A percentile compares a stretch with the other conserved stretches of the same genome.
Evolutionary conservation across 2,329 filamentous ascomycete genomes (phyloP).

Genomic region (Clathrospora elynae): DNA sequence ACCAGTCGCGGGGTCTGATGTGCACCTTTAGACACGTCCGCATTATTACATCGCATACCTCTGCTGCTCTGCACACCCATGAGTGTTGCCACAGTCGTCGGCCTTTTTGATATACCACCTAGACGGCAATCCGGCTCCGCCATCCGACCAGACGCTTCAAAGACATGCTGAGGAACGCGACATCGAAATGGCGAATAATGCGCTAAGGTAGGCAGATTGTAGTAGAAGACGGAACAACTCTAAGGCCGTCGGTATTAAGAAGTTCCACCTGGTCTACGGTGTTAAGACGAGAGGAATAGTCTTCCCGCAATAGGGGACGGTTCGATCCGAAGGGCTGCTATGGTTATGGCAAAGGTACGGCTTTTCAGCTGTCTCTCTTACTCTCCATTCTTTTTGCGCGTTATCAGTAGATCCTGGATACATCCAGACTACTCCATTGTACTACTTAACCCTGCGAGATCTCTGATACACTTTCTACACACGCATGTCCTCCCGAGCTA

Average conservation of each 20-base stretch:
- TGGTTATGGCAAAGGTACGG: too few relatives aligned
- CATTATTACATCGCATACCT: not conserved
- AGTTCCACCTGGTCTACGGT: conserved; percentile 46
- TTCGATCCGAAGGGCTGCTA: too few relatives aligned
- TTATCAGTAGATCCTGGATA: too few relatives aligned
- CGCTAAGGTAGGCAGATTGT: conserved; percentile 14
- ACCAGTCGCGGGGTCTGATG: conserved; percentile 9
- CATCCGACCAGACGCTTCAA: conserved; percentile 28
- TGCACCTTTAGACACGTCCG: not conserved
- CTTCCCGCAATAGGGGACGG: too few relatives aligned
- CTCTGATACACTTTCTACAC: too few relatives aligned
- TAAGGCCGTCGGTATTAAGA: conserved; percentile 40
- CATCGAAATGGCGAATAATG: conserved; percentile 28
- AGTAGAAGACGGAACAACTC: conserved; percentile 10
- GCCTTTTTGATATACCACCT: conserved; percentile 31
- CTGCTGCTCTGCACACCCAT: not conserved
- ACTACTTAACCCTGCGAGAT: conserved; percentile 28
- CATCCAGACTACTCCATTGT: too few relatives aligned
- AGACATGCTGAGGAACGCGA: conserved; percentile 28
- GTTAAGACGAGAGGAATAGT: conserved; percentile 43
- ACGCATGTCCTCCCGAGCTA: too few relatives aligned
- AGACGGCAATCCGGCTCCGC: conserved; percentile 26
- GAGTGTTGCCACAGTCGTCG: not conserved
- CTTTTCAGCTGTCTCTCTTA: too few relatives aligned
- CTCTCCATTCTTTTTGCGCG: too few relatives aligned